phyloP scores from a whole-genome alignment of 805 yeast genomes.

The Metschnikowia orientalis region DNA sequence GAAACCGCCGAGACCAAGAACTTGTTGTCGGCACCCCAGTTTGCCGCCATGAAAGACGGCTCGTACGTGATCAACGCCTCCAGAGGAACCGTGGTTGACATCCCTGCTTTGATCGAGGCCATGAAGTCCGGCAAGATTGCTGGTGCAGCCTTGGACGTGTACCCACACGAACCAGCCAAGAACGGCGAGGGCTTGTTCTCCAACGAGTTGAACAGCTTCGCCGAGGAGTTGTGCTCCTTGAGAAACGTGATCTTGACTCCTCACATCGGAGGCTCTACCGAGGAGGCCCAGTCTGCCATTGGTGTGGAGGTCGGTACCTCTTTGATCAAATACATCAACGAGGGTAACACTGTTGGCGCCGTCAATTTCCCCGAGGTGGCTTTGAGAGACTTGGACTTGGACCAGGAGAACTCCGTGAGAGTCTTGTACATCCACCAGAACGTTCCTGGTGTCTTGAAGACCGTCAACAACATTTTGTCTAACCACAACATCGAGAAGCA shows the following conservation, averaged over 20 bases:
- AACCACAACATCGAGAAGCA: constrained; percentile 96
- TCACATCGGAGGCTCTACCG: constrained; percentile 98
- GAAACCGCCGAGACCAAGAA: constrained; percentile 89
- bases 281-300: constrained; percentile 97
- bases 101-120: constrained; percentile 88
- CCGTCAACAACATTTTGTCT: constrained; percentile 92
- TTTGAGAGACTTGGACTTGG: constrained; percentile 80
- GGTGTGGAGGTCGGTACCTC: constrained; percentile 92
- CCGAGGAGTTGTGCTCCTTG: constrained; percentile 72
- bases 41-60: constrained; percentile 95
- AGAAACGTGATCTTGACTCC: constrained; percentile 92
- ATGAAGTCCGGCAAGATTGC: constrained; percentile 91
- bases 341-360: constrained; percentile 91
- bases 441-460: constrained; percentile 97
- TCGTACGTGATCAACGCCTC: constrained; percentile 92
- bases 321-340: constrained; percentile 86
- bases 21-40: constrained; percentile 83
- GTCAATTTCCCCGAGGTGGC: constrained; percentile 99
- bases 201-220: constrained; percentile 75
- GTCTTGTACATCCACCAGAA: constrained; percentile 94
- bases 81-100: constrained; percentile 96
- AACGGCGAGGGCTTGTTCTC: constrained; percentile 81
- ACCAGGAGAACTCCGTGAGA: constrained; percentile 84
- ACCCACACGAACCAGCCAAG: constrained; percentile 95
- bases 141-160: constrained; percentile 96